Percentiles rank a stretch among this genome's conserved stretches.
Evolutionary conservation across 345 rosid genomes (phyloP).

Genomic region (Lagerstroemia speciosa): DNA sequence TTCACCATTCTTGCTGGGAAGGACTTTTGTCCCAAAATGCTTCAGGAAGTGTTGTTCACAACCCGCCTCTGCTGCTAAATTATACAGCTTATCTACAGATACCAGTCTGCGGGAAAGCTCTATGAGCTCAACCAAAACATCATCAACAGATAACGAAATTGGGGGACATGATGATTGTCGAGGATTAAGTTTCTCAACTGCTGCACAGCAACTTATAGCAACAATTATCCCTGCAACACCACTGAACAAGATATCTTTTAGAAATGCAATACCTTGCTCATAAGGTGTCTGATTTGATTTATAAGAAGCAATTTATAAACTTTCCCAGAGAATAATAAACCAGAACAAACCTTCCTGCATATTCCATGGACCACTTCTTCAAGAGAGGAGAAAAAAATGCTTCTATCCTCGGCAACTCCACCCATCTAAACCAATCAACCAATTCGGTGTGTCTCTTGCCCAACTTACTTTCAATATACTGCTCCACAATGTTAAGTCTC

Average conservation of each 20-base stretch:
- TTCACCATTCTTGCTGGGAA: conserved; percentile 34
- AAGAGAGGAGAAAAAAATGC: conserved; percentile 50
- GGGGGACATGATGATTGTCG: conserved; percentile 27
- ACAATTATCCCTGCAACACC: conserved; percentile 65
- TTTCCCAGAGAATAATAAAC: conserved; percentile 8
- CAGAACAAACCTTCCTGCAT: conserved; percentile 64
- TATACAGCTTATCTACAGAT: conserved; percentile 43
- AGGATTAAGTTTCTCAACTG: conserved; percentile 40
- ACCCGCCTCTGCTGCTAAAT: conserved; percentile 53
- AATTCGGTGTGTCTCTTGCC: conserved; percentile 30
- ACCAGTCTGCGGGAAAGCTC: conserved; percentile 37
- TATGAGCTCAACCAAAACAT: conserved; percentile 40
- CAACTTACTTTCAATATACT: conserved; percentile 41
- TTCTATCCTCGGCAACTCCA: conserved; percentile 47
- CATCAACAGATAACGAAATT: conserved; percentile 26
- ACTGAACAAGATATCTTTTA: conserved; percentile 33
- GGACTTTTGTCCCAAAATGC: conserved; percentile 44
- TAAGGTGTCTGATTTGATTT: not conserved
- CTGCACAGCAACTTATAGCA: conserved; percentile 56
- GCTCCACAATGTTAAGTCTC: conserved; percentile 26
- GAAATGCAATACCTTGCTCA: not conserved
- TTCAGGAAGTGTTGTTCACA: conserved; percentile 48
- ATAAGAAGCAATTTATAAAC: not conserved
- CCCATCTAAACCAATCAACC: conserved; percentile 47
- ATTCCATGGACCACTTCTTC: conserved; percentile 64